Conservation (phyloP, 23 red algal genomes). For the Gracilaria domingensis region DNA sequence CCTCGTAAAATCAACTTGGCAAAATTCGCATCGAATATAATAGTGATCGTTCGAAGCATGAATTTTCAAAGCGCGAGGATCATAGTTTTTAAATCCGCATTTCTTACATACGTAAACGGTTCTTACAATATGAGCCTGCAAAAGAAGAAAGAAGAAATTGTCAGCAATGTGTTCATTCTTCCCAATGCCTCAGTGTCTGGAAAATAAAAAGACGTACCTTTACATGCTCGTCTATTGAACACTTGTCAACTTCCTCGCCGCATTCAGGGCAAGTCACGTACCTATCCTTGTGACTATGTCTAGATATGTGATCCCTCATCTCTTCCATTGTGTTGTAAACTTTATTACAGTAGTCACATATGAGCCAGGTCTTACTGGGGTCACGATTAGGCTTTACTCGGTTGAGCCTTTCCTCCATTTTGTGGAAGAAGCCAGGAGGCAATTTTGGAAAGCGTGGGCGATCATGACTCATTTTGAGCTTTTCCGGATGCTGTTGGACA, state of each 20-base stretch:
- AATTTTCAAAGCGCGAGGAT: background rate
- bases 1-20: background rate
- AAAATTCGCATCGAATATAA: background rate
- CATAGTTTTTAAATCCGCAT: background rate
- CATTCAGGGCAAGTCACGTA: background rate
- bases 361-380: background rate
- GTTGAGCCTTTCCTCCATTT: background rate
- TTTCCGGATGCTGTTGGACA: too few relatives aligned
- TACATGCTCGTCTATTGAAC: background rate
- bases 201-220: slow-evolving; percentile 5
- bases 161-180: background rate
- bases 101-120: background rate
- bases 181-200: background rate
- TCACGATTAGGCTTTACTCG: background rate
- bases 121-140: background rate
- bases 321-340: background rate
- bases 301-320: background rate
- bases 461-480: background rate
- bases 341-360: background rate
- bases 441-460: background rate
- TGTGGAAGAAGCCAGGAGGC: background rate
- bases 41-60: background rate
- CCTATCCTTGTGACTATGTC: background rate
- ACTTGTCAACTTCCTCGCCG: background rate
- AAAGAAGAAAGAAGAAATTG: background rate